Base-by-base conservation (phyloP, 2,329 filamentous ascomycete species). In the Pseudogymnoascus sp. region DNA sequence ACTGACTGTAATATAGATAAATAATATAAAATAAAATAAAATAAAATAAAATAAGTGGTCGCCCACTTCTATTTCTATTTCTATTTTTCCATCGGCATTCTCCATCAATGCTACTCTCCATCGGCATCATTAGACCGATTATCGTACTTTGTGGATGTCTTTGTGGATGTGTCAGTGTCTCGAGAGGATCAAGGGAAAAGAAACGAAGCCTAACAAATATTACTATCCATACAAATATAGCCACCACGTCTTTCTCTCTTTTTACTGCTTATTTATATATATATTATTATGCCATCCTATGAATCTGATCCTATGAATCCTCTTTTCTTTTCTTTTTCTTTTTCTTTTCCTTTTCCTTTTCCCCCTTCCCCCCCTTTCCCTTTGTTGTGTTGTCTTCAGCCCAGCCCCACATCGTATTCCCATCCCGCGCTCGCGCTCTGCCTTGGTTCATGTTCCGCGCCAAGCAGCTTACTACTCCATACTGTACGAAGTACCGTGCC, bases 401-500 rank as follows among this genome's bases (percentile, higher is more conserved):
- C 28, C 28, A 31, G 47, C 47, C 47, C 47, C 47, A 31, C 47
- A 53, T 53, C 47, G 47, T 56, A 56, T 56, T 56, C 47, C 8
- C 47, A 56, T 31, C 47, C 47, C 47, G 25, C 47, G 25, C 47
- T 21, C 18, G 42, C 42, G 18, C 12, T 8, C 47, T 53, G 47
- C 47, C 47, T 53, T 53, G 47, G 47, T 56, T 56, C 25, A 18
- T 4, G 25, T 18, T 53, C 8, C 47, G 47, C 47, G 47, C 47
- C 47, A 56, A 56, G 25, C 47, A 56, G 47, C 47, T 56, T 56
- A 56, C 47, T 31, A 31, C 28, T 31, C 28, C 28, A 31, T 31
- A n/a, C 47, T 10, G 47, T 53, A 53, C 47, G 47, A 53, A 53
- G 47, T 53, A 53, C 47, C 47, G 47, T 31, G 47, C 47, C 47